Base-by-base conservation (phyloP, 2,329 filamentous ascomycete genomes). In the Chlorencoelia australis region DNA sequence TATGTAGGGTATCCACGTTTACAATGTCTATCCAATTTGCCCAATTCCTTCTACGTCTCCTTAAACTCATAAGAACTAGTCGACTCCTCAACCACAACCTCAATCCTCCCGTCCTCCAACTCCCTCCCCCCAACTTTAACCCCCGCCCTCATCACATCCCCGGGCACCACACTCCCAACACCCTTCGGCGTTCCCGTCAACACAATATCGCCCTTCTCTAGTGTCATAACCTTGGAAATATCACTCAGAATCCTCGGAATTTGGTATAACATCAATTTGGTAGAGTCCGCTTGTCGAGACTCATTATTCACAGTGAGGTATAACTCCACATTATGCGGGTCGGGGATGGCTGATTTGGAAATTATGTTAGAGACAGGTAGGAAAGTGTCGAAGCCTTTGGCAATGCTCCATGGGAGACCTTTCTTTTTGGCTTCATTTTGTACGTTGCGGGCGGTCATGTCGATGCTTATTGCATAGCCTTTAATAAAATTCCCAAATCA, bases 321-420 rank as follows among this genome's bases (percentile, higher is more conserved):
- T 44, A 98, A 66, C 63, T 93, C 82, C 13, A 85, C 79, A 53
- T 89, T 76, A 59, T 96, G 88, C 20, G 91, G 91, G 62, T 96
- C 77, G 9, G 81, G 73, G 49, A 98, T 86, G 47, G 72, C 69
- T 22, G 73, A 68, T 66, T 93, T 94, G 49, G 77, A 68, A 52
- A 98, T 93, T 37, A 84, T 68, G 46, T 80, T 68, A 59, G 81
- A 85, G 55, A 98, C 73, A 40, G 91, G 91, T 34, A 94, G 71
- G 67, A 98, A 98, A 3, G 91, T 96, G 61, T 98, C 91, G 59
- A 96, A 98, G 30, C 91, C 91, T 68, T 98, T 98, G 50, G 85
- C 82, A 48, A 95, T 95, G 53, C 79, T 78, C 91, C 91, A 98
- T 6, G 91, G 91, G 11, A 96, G 77, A 22, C 91, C 87, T 69